These are phyloP conservation scores for Stemphylium lycopersici DNA, from an alignment of 2,329 filamentous ascomycete genomes.

Conservation along the genomic window DNA sequence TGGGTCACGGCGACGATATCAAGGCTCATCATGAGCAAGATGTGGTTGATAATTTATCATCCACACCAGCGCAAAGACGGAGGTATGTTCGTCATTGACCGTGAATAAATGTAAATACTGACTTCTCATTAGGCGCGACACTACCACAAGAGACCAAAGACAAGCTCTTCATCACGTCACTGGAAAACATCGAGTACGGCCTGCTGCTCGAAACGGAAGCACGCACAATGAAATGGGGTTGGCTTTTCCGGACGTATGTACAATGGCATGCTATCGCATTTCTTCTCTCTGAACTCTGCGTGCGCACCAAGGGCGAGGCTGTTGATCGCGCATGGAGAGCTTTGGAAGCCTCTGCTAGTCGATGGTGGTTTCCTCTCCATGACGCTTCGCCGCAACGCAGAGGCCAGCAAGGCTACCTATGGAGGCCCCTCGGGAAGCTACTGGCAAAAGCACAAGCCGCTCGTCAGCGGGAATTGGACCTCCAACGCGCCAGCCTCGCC, in stretches of 20 bases:
- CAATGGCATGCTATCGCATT: constrained; percentile 71
- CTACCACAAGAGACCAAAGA: constrained; percentile 69
- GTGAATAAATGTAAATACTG: neutral
- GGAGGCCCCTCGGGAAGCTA: constrained; percentile 67
- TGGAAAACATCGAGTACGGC: constrained; percentile 77
- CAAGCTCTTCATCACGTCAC: constrained; percentile 71
- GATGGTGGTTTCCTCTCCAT: constrained; percentile 49
- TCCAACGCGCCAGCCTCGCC: constrained; percentile 43
- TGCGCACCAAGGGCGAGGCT: constrained; percentile 61
- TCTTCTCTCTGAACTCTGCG: constrained; percentile 64
- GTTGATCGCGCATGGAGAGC: constrained; percentile 67
- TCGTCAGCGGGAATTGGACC: constrained; percentile 57
- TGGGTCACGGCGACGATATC: constrained; percentile 73
- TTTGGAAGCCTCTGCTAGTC: constrained; percentile 55
- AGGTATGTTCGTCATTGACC: constrained; percentile 23
- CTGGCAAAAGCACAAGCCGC: constrained; percentile 64
- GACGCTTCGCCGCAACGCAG: constrained; percentile 31
- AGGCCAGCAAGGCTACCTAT: constrained; percentile 60
- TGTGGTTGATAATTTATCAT: constrained; percentile 79
- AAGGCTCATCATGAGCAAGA: constrained; percentile 76
- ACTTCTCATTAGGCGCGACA: constrained; percentile 46
- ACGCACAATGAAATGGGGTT: constrained; percentile 67
- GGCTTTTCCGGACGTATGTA: constrained; percentile 68
- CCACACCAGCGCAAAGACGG: constrained; percentile 69
- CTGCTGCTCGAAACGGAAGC: constrained; percentile 69